Evolutionary conservation across 305 asterid species (phyloP).

Genomic region (Fraxinus nigra): DNA sequence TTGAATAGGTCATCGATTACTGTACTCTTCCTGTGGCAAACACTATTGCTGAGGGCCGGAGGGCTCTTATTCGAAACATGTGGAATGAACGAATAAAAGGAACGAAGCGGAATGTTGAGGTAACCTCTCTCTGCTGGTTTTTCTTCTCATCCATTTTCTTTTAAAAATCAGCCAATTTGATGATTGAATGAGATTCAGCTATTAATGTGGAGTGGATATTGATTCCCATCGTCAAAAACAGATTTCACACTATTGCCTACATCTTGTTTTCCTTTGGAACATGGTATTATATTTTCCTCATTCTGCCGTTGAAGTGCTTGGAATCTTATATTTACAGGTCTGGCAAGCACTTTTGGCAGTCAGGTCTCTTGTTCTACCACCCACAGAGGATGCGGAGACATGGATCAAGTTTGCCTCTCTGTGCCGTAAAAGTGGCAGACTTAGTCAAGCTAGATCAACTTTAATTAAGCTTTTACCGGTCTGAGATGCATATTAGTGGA

Average conservation of each 20-base stretch:
- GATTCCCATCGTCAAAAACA: slow-evolving; percentile 2
- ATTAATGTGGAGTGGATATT: neutral
- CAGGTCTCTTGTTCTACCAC: slow-evolving; percentile 97
- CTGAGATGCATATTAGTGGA: slow-evolving; percentile 21
- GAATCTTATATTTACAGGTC: slow-evolving; percentile 49
- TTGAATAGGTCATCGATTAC: slow-evolving; percentile 79
- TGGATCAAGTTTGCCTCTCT: slow-evolving; percentile 98
- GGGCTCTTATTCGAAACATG: slow-evolving; percentile 89
- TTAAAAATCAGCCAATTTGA: slow-evolving; percentile 12
- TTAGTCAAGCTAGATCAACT: slow-evolving; percentile 95
- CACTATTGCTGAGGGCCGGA: slow-evolving; percentile 84
- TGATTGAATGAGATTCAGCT: neutral
- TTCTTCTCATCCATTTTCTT: slow-evolving; percentile 20
- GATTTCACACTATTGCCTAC: slow-evolving; percentile 15
- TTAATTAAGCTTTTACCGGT: slow-evolving; percentile 93
- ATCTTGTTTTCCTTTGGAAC: slow-evolving; percentile 12
- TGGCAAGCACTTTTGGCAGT: slow-evolving; percentile 88
- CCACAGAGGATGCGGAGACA: slow-evolving; percentile 93
- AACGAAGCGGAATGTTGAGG: slow-evolving; percentile 96
- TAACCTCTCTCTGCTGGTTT: slow-evolving; percentile 28
- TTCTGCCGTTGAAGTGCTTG: slow-evolving; percentile 14
- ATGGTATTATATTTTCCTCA: slow-evolving; percentile 4
- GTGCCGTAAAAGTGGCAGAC: slow-evolving; percentile 96
- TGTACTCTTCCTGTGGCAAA: slow-evolving; percentile 85
- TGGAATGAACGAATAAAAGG: slow-evolving; percentile 99